These are phyloP conservation scores for Canna indica DNA, from an alignment of 176 grass and related monocot genomes.

Conservation along the genomic window DNA sequence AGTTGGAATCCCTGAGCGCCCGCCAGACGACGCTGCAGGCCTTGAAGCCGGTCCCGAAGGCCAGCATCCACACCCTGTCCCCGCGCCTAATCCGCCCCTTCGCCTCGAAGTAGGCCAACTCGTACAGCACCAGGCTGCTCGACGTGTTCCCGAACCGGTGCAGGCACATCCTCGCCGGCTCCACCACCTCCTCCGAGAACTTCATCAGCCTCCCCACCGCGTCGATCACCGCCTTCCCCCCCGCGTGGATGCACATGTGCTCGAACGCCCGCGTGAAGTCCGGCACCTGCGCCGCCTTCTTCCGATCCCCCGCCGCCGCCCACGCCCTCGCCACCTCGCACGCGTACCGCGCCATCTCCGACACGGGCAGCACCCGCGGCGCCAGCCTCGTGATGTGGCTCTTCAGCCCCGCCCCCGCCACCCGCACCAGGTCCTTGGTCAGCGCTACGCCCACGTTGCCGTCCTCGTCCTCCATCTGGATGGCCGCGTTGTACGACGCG, in stretches of 20 bases:
- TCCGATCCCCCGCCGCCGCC: slow-evolving; percentile 16
- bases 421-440: slow-evolving; percentile 69
- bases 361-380: slow-evolving; percentile 42
- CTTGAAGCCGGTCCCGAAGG: slow-evolving; percentile 86
- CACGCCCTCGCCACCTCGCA: slow-evolving; percentile 26
- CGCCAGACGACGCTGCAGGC: slow-evolving; percentile 64
- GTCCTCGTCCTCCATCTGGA: slow-evolving; percentile 81
- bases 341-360: slow-evolving; percentile 49
- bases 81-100: slow-evolving; percentile 48
- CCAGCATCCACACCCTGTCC: slow-evolving; percentile 78
- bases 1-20: slow-evolving; percentile 36
- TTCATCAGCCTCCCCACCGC: slow-evolving; percentile 53
- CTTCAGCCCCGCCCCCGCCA: slow-evolving; percentile 48
- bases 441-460: slow-evolving; percentile 71
- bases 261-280: slow-evolving; percentile 75
- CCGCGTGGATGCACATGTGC: slow-evolving; percentile 86
- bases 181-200: slow-evolving; percentile 32
- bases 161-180: slow-evolving; percentile 64
- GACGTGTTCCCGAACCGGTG: slow-evolving; percentile 92
- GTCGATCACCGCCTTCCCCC: slow-evolving; percentile 91
- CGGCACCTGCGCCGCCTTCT: slow-evolving; percentile 30
- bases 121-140: slow-evolving; percentile 91
- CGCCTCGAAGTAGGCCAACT: slow-evolving; percentile 85
- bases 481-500: slow-evolving; percentile 45
- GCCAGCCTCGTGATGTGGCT: slow-evolving; percentile 53